phyloP scores from a whole-genome alignment of 768 basidiomycete genomes.

The Dentipellis fragilis region DNA sequence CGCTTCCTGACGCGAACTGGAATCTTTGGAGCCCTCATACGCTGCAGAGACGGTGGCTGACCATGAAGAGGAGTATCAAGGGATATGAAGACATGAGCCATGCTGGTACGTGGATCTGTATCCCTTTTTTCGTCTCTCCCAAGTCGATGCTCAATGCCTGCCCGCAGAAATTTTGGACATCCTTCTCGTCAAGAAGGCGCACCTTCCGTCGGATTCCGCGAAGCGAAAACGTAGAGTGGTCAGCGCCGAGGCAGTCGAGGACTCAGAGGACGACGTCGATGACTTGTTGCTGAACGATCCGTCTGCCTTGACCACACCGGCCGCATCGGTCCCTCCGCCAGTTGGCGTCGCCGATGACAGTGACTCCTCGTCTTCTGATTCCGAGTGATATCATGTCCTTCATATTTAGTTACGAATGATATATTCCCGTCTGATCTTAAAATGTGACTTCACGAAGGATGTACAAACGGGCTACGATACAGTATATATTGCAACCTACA shows the following conservation, averaged over 20 bases:
- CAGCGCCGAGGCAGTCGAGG: constrained; percentile 25
- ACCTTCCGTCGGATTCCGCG: constrained; percentile 29
- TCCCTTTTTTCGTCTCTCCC: background rate
- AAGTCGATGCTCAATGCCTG: background rate
- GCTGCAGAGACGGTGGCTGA: constrained; percentile 71
- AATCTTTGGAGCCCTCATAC: constrained; percentile 78
- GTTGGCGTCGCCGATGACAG: constrained; percentile 14
- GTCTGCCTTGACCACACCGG: too few species aligned
- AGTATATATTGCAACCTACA: too few species aligned
- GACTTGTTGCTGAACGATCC: background rate
- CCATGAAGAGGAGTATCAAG: constrained; percentile 69
- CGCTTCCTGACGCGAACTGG: constrained; percentile 63
- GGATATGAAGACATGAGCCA: constrained; percentile 76
- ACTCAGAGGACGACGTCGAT: constrained; percentile 17
- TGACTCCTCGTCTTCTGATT: background rate
- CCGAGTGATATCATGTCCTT: too few species aligned
- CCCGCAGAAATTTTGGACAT: constrained; percentile 72
- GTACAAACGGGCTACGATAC: too few species aligned
- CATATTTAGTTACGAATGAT: too few species aligned
- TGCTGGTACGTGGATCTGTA: constrained; percentile 37
- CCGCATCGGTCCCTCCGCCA: background rate
- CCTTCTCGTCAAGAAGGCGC: constrained; percentile 61
- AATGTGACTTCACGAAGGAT: too few species aligned
- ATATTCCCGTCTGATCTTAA: too few species aligned
- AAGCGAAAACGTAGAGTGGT: constrained; percentile 17